Base-by-base conservation (phyloP, 345 rosid genomes). In the Salix suchowensis region DNA sequence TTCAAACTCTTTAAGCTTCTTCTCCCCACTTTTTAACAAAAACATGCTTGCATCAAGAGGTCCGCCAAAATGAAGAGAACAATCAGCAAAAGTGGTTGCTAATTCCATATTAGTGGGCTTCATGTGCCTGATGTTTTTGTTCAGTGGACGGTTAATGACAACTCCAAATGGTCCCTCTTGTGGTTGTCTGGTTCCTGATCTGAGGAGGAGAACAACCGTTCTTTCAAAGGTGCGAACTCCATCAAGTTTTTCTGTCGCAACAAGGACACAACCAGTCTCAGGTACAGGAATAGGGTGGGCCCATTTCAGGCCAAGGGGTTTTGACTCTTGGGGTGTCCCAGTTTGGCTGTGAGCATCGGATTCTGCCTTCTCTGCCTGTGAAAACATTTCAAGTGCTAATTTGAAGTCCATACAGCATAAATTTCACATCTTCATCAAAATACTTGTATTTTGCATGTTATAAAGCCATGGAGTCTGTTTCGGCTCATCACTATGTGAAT, bases 161-260 rank as follows among this genome's bases (percentile, higher is more conserved):
- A 93, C 83, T 67, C 98, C 98, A 46, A 95, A 90, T 24, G 98
- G 97, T 5, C 98, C 97, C 76, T 91, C 98, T 80, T 86, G 98
- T 19, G 97, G 94, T 81, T 90, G 91, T 48, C 88, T 85, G 34
- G 94, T 87, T 75, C 98, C 98, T 21, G 94, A 85, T 84, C 91
- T 90, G 37, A 95, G 89, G 76, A 95, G 97, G 66, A 95, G 98
- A 85, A 95, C 93, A 16, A 95, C 98, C 0, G 94, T 88, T 71
- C 98, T 90, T 37, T 91, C 96, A 68, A 95, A 95, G 32, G 96
- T 85, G 61, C 86, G 86, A 40, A 91, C 87, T 61, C 97, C 96
- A 19, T 95, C 98, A 39, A 95, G 93, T 87, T 91, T 93, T 88
- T 91, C 94, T 5, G 98, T 95, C 32, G 98, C 98, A 72, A 95